A percentile compares a stretch with the other conserved stretches of the same genome.
Conservation (phyloP, 805 yeast species). For the Blastobotrys parvus region DNA sequence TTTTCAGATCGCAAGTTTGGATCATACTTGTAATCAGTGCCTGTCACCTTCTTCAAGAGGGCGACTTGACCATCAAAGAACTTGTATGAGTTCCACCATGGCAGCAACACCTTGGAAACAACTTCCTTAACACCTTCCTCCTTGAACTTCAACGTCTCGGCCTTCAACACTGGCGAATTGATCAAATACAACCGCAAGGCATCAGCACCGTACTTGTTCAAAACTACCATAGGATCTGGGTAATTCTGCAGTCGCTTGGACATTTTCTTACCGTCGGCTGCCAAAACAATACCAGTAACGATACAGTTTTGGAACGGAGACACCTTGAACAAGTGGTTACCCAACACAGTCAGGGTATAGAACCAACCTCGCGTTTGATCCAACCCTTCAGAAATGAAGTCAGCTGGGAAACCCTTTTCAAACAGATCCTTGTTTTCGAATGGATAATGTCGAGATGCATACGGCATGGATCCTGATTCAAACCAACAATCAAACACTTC, state of each 20-base stretch:
- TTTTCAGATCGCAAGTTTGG: constrained; percentile 58
- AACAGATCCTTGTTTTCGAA: constrained; percentile 76
- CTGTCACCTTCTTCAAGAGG: constrained; percentile 66
- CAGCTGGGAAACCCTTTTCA: constrained; percentile 77
- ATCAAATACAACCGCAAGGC: constrained; percentile 92
- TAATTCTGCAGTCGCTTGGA: constrained; percentile 96
- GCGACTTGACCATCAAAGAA: constrained; percentile 93
- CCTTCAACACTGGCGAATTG: constrained; percentile 94
- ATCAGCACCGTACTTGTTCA: constrained; percentile 93
- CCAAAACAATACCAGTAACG: constrained; percentile 93
- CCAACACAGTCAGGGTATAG: constrained; percentile 90
- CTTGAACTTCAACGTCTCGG: constrained; percentile 92
- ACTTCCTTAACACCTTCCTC: constrained; percentile 99
- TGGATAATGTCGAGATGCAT: constrained; percentile 94
- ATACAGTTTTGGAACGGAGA: constrained; percentile 95
- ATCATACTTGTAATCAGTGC: constrained; percentile 65
- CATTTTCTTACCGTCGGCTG: constrained; percentile 98
- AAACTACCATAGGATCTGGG: constrained; percentile 83
- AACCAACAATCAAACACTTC: constrained; percentile 99
- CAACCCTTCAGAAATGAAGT: constrained; percentile 96
- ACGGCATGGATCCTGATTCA: constrained; percentile 99
- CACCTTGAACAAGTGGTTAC: constrained; percentile 84
- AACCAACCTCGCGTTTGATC: constrained; percentile 99
- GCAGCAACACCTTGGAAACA: constrained; percentile 87
- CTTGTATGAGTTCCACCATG: constrained; percentile 98